phyloP scores from a whole-genome alignment of 2,329 filamentous ascomycete species.

The Colletotrichum sp. region DNA sequence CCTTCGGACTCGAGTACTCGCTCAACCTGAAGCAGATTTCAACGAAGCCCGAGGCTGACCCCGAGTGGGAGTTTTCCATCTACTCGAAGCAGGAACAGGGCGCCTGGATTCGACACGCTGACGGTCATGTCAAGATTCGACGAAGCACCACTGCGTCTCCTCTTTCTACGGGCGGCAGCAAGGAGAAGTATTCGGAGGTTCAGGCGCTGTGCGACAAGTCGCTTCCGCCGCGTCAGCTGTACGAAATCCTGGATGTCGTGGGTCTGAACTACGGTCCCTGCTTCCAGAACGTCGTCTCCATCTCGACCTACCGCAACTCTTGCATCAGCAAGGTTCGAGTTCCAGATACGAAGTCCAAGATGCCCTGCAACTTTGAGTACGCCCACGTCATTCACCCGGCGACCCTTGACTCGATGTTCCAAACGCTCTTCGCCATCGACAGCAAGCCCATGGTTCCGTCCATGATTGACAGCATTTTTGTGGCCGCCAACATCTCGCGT shows the following conservation, averaged over 20 bases:
- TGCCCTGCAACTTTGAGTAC: constrained; percentile 60
- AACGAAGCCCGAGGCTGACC: constrained; percentile 1
- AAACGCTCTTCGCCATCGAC: constrained; percentile 52
- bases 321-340: constrained; percentile 45
- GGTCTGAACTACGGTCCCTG: constrained; percentile 57
- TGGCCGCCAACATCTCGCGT: constrained; percentile 43
- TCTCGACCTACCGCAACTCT: constrained; percentile 34
- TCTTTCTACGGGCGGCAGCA: neutral
- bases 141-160: neutral
- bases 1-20: constrained; percentile 54
- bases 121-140: constrained; percentile 24
- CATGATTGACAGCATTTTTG: constrained; percentile 47
- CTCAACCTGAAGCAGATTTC: constrained; percentile 44
- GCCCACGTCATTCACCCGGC: constrained; percentile 62
- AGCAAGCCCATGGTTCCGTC: constrained; percentile 55
- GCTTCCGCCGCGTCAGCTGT: constrained; percentile 49
- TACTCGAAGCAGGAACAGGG: constrained; percentile 47
- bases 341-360: constrained; percentile 54
- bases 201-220: constrained; percentile 33
- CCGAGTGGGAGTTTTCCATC: constrained; percentile 45
- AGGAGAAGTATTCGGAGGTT: constrained; percentile 26
- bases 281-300: constrained; percentile 51
- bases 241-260: constrained; percentile 53
- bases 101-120: constrained; percentile 13
- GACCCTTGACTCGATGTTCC: constrained; percentile 62